Conservation (phyloP, 108 stramenopile species). For the Pseudonitzschia pungens region DNA sequence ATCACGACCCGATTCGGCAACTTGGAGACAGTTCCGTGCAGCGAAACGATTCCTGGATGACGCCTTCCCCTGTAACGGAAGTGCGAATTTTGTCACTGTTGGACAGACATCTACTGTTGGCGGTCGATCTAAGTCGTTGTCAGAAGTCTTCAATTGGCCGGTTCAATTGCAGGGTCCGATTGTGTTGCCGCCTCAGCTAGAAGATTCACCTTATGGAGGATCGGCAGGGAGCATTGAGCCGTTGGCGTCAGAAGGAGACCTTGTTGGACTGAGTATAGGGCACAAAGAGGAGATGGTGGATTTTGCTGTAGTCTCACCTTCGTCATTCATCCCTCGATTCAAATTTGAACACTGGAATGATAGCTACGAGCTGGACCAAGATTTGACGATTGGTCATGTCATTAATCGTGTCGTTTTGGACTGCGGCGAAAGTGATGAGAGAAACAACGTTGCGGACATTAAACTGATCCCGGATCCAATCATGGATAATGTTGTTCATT, state of each 20-base stretch:
- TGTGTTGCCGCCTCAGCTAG: constrained; percentile 14
- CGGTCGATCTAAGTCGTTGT: background rate
- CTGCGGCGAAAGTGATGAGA: constrained; percentile 23
- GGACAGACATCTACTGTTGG: constrained; percentile 1
- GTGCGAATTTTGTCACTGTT: constrained; percentile 25
- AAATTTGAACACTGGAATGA: constrained; percentile 54
- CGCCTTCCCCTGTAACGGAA: constrained; percentile 34
- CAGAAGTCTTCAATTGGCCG: constrained; percentile 39
- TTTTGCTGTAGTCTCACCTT: constrained; percentile 59
- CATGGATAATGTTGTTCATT: constrained; percentile 63
- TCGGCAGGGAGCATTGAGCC: constrained; percentile 42
- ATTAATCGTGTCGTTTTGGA: constrained; percentile 52
- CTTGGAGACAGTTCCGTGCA: constrained; percentile 38
- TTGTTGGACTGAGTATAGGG: constrained; percentile 66
- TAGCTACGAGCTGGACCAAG: constrained; percentile 50
- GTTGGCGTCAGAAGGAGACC: constrained; percentile 39
- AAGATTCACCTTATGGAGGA: constrained; percentile 27
- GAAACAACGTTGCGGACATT: constrained; percentile 14
- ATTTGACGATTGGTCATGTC: constrained; percentile 42
- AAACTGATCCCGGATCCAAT: constrained; percentile 63
- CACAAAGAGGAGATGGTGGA: constrained; percentile 38
- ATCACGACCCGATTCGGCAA: constrained; percentile 13
- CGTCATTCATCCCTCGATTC: constrained; percentile 65
- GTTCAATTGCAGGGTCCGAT: constrained; percentile 54
- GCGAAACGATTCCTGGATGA: constrained; percentile 46